Conservation (phyloP, 192 early-diverging fungal genomes). For the Thamnidium elegans region DNA sequence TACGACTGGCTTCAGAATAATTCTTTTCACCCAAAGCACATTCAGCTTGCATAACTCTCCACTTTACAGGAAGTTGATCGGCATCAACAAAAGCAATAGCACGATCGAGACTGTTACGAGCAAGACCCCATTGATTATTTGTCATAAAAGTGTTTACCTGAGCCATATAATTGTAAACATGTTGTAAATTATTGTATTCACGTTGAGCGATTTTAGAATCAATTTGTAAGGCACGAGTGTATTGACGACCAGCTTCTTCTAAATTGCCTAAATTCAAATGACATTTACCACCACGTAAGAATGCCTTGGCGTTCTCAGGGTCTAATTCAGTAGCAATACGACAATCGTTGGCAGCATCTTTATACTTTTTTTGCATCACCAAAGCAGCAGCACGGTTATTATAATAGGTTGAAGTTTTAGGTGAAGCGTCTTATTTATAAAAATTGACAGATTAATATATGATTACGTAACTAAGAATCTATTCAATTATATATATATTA, state of each 20-base stretch:
- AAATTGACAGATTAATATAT: neutral
- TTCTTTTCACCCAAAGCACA: conserved; percentile 60
- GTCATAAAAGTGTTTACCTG: conserved; percentile 43
- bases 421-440: conserved; percentile 45
- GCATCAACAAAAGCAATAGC: conserved; percentile 35
- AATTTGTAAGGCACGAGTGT: conserved; percentile 37
- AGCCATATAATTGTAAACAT: conserved; percentile 45
- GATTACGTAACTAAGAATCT: too few species aligned
- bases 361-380: conserved; percentile 63
- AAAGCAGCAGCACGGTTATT: conserved; percentile 79
- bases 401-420: conserved; percentile 64
- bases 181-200: conserved; percentile 40
- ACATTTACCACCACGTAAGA: conserved; percentile 70
- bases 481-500: conserved; percentile 21
- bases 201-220: conserved; percentile 38
- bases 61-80: conserved; percentile 51
- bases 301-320: conserved; percentile 58
- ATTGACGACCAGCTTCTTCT: conserved; percentile 52
- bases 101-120: conserved; percentile 44
- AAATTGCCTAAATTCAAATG: conserved; percentile 67
- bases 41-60: conserved; percentile 65
- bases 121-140: conserved; percentile 47
- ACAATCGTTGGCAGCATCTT: conserved; percentile 64
- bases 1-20: conserved; percentile 57
- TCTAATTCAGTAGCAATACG: conserved; percentile 56